phyloP scores from a whole-genome alignment of 192 early-diverging fungal species.

The Bifiguratus adelaidae region DNA sequence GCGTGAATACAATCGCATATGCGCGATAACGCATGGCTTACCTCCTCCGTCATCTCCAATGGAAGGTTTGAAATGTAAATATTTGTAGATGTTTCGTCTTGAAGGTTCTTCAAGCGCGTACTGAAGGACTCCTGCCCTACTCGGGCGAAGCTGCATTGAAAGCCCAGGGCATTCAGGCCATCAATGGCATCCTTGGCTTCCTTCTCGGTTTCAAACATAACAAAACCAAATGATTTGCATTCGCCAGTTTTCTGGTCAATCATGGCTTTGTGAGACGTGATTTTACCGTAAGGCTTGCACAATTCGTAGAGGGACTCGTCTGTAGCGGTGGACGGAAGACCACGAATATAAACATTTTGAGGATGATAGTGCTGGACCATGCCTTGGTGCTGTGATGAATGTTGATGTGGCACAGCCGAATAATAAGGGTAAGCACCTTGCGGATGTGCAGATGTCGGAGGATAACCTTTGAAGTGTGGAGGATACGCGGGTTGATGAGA shows the following conservation, averaged over 20 bases:
- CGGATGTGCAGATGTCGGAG: conserved; percentile 1
- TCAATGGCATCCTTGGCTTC: conserved; percentile 59
- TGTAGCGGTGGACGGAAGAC: conserved; percentile 50
- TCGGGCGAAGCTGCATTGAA: conserved; percentile 67
- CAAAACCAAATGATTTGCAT: conserved; percentile 88
- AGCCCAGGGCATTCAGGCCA: conserved; percentile 50
- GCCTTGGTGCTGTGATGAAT: background rate
- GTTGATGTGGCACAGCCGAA: conserved; percentile 6
- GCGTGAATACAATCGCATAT: background rate
- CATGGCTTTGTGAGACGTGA: conserved; percentile 77
- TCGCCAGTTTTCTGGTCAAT: conserved; percentile 66
- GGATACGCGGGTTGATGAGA: conserved; percentile 3
- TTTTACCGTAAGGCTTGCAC: conserved; percentile 50
- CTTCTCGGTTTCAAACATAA: conserved; percentile 64
- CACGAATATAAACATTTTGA: conserved; percentile 74
- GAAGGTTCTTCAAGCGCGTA: conserved; percentile 55
- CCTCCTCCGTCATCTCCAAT: conserved; percentile 59
- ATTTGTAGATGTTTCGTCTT: conserved; percentile 66
- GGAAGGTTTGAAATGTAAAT: conserved; percentile 83
- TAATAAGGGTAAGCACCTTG: conserved; percentile 7
- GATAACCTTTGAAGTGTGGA: background rate
- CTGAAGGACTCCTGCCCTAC: conserved; percentile 62
- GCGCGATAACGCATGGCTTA: conserved; percentile 4
- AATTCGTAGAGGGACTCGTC: conserved; percentile 57
- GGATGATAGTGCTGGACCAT: conserved; percentile 6